Base-by-base conservation (phyloP, 257 asterid species). In the Nicotiana sylvestris region DNA sequence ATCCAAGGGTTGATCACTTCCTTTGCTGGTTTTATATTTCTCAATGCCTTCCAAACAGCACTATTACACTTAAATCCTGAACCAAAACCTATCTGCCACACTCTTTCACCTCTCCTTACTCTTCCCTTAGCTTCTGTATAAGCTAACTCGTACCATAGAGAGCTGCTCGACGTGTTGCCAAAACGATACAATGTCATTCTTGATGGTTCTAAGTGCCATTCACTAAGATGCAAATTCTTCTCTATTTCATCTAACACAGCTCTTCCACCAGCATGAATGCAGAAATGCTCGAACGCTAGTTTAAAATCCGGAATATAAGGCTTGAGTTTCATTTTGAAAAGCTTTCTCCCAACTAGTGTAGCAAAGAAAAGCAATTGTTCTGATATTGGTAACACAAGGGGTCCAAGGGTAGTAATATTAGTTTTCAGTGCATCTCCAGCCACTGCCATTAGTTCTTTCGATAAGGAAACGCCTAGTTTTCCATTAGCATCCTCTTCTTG, bases 191-290 rank as follows among this genome's bases (percentile, higher is more conserved):
- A 66, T 13, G 90, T 85, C 90, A 87, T 87, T 77, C 90, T 85
- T n/a, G 88, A 87, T 30, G 90, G 90, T 43, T 87, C 90, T 81
- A 87, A 82, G 2, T 87, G 88, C 84, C 88, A 85, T 37, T 87
- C 88, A 16, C 88, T 85, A 25, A 85, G 78, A 57, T 87, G 82
- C 82, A 87, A 76, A 57, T 87, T 87, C 82, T 87, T 87, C 88
- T 87, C 90, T 55, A 87, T 53, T 78, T 87, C 90, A 87, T 87
- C 90, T 10, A 87, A 80, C 46, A 87, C 90, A 32, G 88, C 90
- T 78, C 88, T 87, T 53, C 90, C 90, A 66, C 90, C 90, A 53
- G 90, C 90, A 85, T 87, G 90, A 67, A 87, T 85, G 83, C 90
- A 87, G 86, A 87, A 87, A 86, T 87, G 90, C 79, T 87, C 88